Percentiles rank a stretch among this genome's conserved stretches.
phyloP scores from a whole-genome alignment of 2,329 filamentous ascomycete genomes.

The Epicoccum sorghinum region DNA sequence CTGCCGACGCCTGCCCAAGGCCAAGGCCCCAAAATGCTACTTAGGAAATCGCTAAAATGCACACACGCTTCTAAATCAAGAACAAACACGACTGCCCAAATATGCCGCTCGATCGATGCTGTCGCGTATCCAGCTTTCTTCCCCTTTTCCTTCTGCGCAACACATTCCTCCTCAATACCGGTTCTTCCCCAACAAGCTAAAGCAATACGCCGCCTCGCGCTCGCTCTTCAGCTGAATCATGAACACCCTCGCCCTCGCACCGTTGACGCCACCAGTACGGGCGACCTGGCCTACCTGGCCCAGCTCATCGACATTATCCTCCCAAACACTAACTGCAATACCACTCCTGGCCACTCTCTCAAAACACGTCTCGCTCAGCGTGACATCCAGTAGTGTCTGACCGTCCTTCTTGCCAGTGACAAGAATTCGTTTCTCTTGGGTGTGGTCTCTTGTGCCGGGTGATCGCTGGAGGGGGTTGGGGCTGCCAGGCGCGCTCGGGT shows the following conservation, averaged over 20 bases:
- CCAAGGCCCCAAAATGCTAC: no score
- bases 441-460: constrained; percentile 47
- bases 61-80: no score
- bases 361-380: constrained; percentile 83
- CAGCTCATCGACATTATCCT: constrained; percentile 56
- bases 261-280: constrained; percentile 62
- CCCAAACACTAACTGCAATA: constrained; percentile 88
- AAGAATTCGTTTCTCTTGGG: constrained; percentile 82
- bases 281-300: constrained; percentile 67
- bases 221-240: constrained; percentile 65
- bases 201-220: constrained; percentile 57
- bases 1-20: no score
- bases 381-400: constrained; percentile 78
- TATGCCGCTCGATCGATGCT: not conserved
- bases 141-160: no score
- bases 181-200: constrained; percentile 56
- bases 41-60: no score
- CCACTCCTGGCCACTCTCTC: constrained; percentile 82
- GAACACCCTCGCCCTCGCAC: constrained; percentile 63
- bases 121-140: no score
- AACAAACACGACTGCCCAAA: no score
- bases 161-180: constrained; percentile 45
- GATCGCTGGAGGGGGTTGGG: constrained; percentile 38
- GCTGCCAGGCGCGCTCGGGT: constrained; percentile 54
- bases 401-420: constrained; percentile 74